Conservation (phyloP, 164 flowering plant genomes). For the Magnolia kwangsiensis region DNA sequence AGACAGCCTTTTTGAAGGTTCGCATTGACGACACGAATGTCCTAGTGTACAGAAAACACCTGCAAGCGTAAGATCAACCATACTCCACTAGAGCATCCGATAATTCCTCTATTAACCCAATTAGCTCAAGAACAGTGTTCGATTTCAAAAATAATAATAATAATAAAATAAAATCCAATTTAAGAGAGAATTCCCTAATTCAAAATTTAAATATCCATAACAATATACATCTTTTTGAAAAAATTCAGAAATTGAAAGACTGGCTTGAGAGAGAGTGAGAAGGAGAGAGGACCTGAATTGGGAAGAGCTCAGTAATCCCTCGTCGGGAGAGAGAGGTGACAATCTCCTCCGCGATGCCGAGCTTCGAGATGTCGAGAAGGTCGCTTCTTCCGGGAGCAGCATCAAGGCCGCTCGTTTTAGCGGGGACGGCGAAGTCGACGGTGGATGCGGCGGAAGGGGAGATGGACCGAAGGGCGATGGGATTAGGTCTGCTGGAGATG, state of each 20-base stretch:
- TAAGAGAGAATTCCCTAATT: too few species aligned
- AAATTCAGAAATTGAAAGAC: background rate
- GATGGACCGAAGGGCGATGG: background rate
- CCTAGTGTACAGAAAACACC: too few species aligned
- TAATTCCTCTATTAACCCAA: too few species aligned
- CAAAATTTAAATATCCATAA: too few species aligned
- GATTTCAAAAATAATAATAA: too few species aligned
- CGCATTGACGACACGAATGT: too few species aligned
- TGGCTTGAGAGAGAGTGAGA: background rate
- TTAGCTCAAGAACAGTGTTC: too few species aligned
- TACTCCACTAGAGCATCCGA: too few species aligned
- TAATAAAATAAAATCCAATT: too few species aligned
- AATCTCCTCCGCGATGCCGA: conserved; percentile 31
- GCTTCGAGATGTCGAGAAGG: conserved; percentile 23
- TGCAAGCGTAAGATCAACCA: too few species aligned
- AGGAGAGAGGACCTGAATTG: conserved; percentile 24
- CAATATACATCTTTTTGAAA: too few species aligned
- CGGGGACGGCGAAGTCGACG: conserved; percentile 1
- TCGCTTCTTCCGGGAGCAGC: background rate
- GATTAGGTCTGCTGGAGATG: background rate
- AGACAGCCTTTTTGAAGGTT: too few species aligned
- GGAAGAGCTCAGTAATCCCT: conserved; percentile 34
- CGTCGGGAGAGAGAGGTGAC: conserved; percentile 25
- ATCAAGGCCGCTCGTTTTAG: background rate
- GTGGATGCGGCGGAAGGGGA: conserved; percentile 15